Base-by-base conservation (phyloP, 2,329 filamentous ascomycete species). In the Fusarium heterosporum region DNA sequence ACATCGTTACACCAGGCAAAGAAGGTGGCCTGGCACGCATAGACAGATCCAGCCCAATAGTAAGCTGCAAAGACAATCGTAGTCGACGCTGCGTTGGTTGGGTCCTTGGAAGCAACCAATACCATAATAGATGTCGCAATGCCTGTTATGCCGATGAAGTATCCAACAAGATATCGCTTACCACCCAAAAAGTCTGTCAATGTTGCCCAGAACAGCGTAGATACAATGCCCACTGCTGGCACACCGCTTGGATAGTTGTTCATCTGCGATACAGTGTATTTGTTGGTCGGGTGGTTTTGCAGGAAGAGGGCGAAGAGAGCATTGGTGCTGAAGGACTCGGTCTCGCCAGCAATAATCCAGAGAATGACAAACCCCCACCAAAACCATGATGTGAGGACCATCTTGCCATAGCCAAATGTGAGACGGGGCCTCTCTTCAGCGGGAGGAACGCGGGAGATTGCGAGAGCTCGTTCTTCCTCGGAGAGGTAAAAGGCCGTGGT, bases 1-100 rank as follows among this genome's bases (percentile, higher is more conserved):
- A 87, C 86, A 70, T 92, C 90, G 68, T 93, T 92, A 22, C 88
- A 90, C 90, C 90, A 92, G 0, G 90, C 90, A 68, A 93, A 92
- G 69, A 92, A 92, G 0, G 87, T 90, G 1, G 90, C 89, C 75
- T 93, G 89, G 70, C 89, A 90, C 0, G 90, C 89, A 68, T 92
- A 92, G 0, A 91, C 87, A 5, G 84, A 80, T 1, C 90, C 90
- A 0, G 89, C 87, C 85, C 87, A 89, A 75, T 91, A 92, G 69
- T 91, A 92, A 6, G 89, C 88, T 0, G 76, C 88, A 62, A 92
- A 90, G 0, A 87, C 83, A 2, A 85, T 79, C 0, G 82, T 72
- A 0, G 86, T 89, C 4, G 82, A 84, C 0, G 46, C 48, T 0
- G 75, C 51, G 30, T 72, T 79, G 1, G 74, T 74, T 1, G 81